Evolutionary conservation across 495 filamentous ascomycete species (phyloP).

Genomic region (Talaromyces proteolyticus): DNA sequence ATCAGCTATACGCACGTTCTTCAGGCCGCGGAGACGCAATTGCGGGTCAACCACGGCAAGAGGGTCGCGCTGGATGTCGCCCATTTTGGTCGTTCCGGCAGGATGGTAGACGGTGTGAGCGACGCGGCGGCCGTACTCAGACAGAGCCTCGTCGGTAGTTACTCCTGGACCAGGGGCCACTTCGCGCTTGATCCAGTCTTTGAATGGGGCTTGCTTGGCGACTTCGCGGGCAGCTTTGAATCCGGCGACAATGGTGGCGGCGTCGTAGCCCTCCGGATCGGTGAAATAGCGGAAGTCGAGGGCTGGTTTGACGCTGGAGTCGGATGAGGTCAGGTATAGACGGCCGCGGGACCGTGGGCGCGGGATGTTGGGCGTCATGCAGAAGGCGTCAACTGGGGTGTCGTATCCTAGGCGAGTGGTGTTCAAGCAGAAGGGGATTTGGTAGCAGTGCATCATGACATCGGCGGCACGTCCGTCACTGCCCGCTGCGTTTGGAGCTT

Average conservation of each 20-base stretch:
- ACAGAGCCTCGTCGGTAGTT: slow-evolving; percentile 64
- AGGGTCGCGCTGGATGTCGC: slow-evolving; percentile 53
- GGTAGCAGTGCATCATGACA: slow-evolving; percentile 90
- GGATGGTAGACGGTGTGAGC: slow-evolving; percentile 87
- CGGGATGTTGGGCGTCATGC: slow-evolving; percentile 89
- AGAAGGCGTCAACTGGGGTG: slow-evolving; percentile 70
- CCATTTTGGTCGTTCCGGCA: slow-evolving; percentile 85
- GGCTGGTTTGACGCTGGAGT: slow-evolving; percentile 69
- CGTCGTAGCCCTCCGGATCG: slow-evolving; percentile 77
- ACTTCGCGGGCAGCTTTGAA: slow-evolving; percentile 65
- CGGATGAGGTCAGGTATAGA: slow-evolving; percentile 63
- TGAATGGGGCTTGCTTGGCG: slow-evolving; percentile 66
- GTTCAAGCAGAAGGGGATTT: slow-evolving; percentile 76
- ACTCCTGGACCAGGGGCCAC: slow-evolving; percentile 67
- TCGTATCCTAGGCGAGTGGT: slow-evolving; percentile 70
- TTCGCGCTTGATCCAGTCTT: slow-evolving; percentile 72
- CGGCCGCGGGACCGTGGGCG: slow-evolving; percentile 69
- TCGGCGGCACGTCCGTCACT: slow-evolving; percentile 66
- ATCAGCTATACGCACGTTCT: slow-evolving; percentile 58
- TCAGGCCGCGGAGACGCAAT: slow-evolving; percentile 50
- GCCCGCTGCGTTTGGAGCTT: slow-evolving; percentile 55
- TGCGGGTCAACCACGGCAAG: slow-evolving; percentile 60
- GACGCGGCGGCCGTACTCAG: slow-evolving; percentile 65
- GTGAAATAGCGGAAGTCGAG: slow-evolving; percentile 89
- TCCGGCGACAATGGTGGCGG: slow-evolving; percentile 73